Conservation (phyloP, 495 filamentous ascomycete genomes). For the Mycothermus thermophilus region DNA sequence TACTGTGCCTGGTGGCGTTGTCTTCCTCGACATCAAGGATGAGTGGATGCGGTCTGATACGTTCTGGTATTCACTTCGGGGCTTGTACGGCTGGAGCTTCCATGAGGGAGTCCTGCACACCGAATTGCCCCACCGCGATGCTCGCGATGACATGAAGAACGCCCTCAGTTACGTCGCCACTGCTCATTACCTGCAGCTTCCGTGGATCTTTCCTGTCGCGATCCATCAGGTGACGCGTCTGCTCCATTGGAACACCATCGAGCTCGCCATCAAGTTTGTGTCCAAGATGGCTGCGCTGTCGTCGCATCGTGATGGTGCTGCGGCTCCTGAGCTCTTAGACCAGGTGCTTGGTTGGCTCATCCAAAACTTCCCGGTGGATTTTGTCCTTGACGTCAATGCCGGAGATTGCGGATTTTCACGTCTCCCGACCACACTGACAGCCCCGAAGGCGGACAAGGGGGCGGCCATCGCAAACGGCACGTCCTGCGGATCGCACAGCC, state of each 20-base stretch:
- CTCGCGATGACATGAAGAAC: constrained; percentile 30
- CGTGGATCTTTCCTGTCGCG: constrained; percentile 28
- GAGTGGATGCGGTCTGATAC: constrained; percentile 35
- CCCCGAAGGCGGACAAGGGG: constrained; percentile 5
- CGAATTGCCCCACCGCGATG: constrained; percentile 12
- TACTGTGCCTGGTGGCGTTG: constrained; percentile 12
- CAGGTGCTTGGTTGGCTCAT: constrained; percentile 30
- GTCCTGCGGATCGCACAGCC: constrained; percentile 12
- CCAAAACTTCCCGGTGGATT: constrained; percentile 32
- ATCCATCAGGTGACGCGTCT: constrained; percentile 32
- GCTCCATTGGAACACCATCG: constrained; percentile 41
- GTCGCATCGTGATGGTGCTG: constrained; percentile 6
- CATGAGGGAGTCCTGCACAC: constrained; percentile 8
- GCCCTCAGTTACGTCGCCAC: constrained; percentile 40
- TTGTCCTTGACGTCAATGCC: constrained; percentile 33
- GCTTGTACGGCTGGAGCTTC: constrained; percentile 32
- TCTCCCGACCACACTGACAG: constrained; percentile 9
- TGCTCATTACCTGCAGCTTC: constrained; percentile 35
- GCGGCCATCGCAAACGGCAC: constrained; percentile 25
- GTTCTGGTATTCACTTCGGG: constrained; percentile 33
- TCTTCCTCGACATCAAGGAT: constrained; percentile 32
- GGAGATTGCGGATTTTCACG: constrained; percentile 25
- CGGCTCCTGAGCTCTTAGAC: constrained; percentile 19
- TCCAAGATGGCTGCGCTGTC: constrained; percentile 15
- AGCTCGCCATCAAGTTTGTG: constrained; percentile 31